These are phyloP conservation scores for Tolypocladium pustulatum DNA, from an alignment of 2,329 filamentous ascomycete species.

Conservation along the genomic window DNA sequence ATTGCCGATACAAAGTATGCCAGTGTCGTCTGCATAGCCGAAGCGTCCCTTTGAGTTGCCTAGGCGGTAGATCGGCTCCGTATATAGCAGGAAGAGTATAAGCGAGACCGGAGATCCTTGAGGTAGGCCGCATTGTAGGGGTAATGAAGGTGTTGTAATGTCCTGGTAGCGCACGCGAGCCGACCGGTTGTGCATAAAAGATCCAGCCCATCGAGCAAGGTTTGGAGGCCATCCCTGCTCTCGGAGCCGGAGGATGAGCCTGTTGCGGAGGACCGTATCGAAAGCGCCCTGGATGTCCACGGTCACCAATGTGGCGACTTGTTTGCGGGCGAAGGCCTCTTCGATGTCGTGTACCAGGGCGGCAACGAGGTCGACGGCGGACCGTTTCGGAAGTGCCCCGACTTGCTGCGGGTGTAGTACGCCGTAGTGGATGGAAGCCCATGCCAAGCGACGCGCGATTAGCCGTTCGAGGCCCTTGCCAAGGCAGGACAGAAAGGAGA, in stretches of 20 bases:
- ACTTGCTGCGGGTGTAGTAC: conserved; percentile 10
- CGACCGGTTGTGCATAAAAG: conserved; percentile 5
- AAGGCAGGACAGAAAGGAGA: conserved; percentile 14
- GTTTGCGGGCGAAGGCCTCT: conserved; percentile 4
- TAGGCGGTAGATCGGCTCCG: conserved; percentile 6
- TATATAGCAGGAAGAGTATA: conserved; percentile 10
- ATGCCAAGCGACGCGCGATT: conserved; percentile 11
- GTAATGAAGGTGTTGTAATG: background rate
- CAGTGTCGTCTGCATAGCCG: background rate
- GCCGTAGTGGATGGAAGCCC: conserved; percentile 7
- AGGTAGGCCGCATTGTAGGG: conserved; percentile 4
- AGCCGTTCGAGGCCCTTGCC: conserved; percentile 16
- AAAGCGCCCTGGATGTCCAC: conserved; percentile 10
- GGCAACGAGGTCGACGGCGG: conserved; percentile 8
- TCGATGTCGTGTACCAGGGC: conserved; percentile 11
- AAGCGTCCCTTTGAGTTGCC: background rate
- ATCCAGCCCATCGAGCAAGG: conserved; percentile 5
- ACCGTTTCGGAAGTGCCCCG: conserved; percentile 12
- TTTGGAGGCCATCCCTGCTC: conserved; percentile 7
- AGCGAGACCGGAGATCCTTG: conserved; percentile 8
- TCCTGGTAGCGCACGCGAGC: conserved; percentile 3
- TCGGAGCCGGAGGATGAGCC: conserved; percentile 6
- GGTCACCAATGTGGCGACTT: conserved; percentile 6
- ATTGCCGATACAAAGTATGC: no score
- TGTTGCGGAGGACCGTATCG: conserved; percentile 8